Percentiles rank a stretch among this genome's conserved stretches.
Conservation (phyloP, 805 yeast genomes). For the Ogataea corticis region DNA sequence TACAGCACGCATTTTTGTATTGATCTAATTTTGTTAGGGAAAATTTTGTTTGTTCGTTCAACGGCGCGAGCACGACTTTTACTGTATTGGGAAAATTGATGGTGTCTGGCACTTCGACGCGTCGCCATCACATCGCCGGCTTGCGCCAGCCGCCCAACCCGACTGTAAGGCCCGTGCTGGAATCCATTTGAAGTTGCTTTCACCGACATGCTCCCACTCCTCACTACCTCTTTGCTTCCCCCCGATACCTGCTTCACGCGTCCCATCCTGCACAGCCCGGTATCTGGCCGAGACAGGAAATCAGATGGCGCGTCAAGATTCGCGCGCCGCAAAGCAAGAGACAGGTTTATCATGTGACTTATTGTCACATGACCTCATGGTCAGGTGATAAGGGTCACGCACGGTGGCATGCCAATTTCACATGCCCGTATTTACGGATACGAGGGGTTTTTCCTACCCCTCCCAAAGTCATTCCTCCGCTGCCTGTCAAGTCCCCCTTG, state of each 20-base stretch:
- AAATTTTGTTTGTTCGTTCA: conserved; percentile 5
- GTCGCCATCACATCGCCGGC: not conserved
- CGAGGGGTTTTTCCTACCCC: not conserved
- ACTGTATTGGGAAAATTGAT: conserved; percentile 18
- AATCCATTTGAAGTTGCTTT: no score
- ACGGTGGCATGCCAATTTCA: no score
- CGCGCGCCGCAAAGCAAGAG: no score
- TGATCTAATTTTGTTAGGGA: conserved; percentile 13
- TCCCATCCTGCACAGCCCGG: no score
- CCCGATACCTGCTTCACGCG: no score
- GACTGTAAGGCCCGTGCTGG: not conserved
- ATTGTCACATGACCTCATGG: not conserved
- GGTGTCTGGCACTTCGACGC: not conserved
- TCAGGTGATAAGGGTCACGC: no score
- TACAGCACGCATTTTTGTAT: conserved; percentile 3
- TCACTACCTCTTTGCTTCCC: no score
- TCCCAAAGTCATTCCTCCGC: not conserved
- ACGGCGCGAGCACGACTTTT: conserved; percentile 12
- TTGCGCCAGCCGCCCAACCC: not conserved
- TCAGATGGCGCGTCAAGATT: not conserved
- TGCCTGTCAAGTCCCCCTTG: no score
- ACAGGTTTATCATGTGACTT: not conserved
- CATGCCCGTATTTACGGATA: not conserved
- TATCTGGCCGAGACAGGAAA: not conserved
- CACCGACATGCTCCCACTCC: no score